phyloP scores from a whole-genome alignment of 176 grass and related monocot genomes.

The Oryza nivara region DNA sequence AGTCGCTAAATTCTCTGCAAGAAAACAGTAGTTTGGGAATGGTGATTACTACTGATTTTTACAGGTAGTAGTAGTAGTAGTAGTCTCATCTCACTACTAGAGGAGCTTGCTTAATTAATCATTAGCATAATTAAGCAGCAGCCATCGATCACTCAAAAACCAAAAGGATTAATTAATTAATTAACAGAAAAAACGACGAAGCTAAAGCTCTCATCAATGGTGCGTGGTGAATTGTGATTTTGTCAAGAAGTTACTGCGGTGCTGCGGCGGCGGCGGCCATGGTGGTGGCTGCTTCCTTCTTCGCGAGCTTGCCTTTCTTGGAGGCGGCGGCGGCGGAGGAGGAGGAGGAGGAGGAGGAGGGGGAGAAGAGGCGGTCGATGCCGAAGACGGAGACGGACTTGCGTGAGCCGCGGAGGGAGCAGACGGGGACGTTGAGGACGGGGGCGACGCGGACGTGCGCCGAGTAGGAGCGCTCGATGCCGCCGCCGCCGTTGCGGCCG shows the following conservation, averaged over 20 bases:
- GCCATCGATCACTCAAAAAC: not conserved
- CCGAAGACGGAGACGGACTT: slow-evolving; percentile 89
- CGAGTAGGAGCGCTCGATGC: slow-evolving; percentile 91
- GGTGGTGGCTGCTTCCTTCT: not conserved
- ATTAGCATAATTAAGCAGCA: slow-evolving; percentile 11
- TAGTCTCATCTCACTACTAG: not conserved
- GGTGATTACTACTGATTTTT: not conserved
- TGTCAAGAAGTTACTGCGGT: not conserved
- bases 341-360: slow-evolving; percentile 17
- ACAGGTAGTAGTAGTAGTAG: not conserved
- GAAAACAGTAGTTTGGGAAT: not conserved
- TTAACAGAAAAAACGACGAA: not conserved
- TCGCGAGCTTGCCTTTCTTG: slow-evolving; percentile 32
- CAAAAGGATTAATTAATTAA: not conserved
- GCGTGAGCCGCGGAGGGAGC: slow-evolving; percentile 77
- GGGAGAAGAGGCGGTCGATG: slow-evolving; percentile 77
- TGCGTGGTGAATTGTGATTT: not conserved
- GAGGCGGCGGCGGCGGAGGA: not conserved
- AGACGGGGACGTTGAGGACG: slow-evolving; percentile 86
- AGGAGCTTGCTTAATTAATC: not conserved
- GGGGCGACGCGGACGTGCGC: slow-evolving; percentile 86
- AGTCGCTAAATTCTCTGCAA: not conserved
- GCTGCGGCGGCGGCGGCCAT: no score
- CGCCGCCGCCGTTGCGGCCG: slow-evolving; percentile 40
- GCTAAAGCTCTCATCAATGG: not conserved